phyloP scores from a whole-genome alignment of 805 yeast genomes.

The Wickerhamiella australiensis region DNA sequence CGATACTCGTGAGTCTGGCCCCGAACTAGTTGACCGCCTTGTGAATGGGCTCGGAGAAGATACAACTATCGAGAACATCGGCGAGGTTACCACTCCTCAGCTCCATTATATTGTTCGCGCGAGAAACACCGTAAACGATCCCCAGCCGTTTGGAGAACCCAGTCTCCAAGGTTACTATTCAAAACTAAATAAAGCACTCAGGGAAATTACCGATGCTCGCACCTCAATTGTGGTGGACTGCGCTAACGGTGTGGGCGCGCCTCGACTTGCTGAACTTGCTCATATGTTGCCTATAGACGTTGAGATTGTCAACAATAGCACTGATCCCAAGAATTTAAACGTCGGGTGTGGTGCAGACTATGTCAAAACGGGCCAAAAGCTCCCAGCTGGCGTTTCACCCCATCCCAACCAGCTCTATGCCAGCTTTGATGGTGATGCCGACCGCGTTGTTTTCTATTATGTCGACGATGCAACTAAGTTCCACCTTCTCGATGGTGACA shows the following conservation, averaged over 20 bases:
- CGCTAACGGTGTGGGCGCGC: slow-evolving; percentile 96
- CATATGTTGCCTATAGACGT: slow-evolving; percentile 35
- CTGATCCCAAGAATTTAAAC: slow-evolving; percentile 50
- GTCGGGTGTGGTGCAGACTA: slow-evolving; percentile 87
- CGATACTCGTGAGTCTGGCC: slow-evolving; percentile 83
- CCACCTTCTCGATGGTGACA: slow-evolving; percentile 72
- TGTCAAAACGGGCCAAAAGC: slow-evolving; percentile 76
- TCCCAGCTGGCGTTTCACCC: slow-evolving; percentile 51
- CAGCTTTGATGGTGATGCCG: slow-evolving; percentile 96
- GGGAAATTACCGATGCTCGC: slow-evolving; percentile 28
- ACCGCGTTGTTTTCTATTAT: slow-evolving; percentile 69
- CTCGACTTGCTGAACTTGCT: slow-evolving; percentile 45
- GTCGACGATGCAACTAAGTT: slow-evolving; percentile 27
- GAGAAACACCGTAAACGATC: slow-evolving; percentile 42
- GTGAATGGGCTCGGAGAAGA: slow-evolving; percentile 49
- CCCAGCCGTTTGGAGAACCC: slow-evolving; percentile 42
- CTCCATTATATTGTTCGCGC: slow-evolving; percentile 75
- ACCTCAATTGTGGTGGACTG: slow-evolving; percentile 56
- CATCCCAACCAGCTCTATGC: slow-evolving; percentile 45
- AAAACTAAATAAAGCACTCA: slow-evolving; percentile 47
- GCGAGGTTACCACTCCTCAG: slow-evolving; percentile 84
- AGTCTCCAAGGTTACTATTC: slow-evolving; percentile 57
- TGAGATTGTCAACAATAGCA: slow-evolving; percentile 38
- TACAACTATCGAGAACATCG: slow-evolving; percentile 42
- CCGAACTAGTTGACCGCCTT: slow-evolving; percentile 45